Conservation (phyloP, 768 basidiomycete species). For the Boletus pseudo-olivaceus region DNA sequence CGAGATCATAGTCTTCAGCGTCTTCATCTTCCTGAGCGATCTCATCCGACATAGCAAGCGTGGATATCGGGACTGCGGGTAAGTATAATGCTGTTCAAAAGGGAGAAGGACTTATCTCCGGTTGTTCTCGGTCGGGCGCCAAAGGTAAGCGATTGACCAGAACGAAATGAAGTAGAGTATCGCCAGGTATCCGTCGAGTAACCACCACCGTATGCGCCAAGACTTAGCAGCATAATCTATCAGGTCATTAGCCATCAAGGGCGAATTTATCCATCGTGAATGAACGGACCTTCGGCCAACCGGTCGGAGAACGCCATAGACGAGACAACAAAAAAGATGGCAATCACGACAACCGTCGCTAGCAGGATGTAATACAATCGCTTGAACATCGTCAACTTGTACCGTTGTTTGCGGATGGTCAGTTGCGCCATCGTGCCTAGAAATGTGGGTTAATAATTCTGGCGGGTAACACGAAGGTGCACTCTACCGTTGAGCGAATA, state of each 20-base stretch:
- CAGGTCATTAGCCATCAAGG: neutral
- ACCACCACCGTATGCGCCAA: slow-evolving; percentile 92
- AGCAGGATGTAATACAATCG: slow-evolving; percentile 82
- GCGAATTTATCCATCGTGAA: neutral
- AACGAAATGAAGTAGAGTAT: slow-evolving; percentile 85
- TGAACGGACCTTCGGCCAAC: slow-evolving; percentile 71
- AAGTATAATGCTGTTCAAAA: slow-evolving; percentile 12
- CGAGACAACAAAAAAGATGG: slow-evolving; percentile 89
- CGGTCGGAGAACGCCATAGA: slow-evolving; percentile 89
- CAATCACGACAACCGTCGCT: slow-evolving; percentile 74
- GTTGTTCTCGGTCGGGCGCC: slow-evolving; percentile 91
- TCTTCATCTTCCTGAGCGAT: slow-evolving; percentile 92
- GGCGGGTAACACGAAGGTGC: neutral
- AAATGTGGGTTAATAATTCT: slow-evolving; percentile 8
- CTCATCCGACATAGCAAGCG: slow-evolving; percentile 95
- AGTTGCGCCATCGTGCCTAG: slow-evolving; percentile 87
- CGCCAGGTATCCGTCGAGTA: slow-evolving; percentile 92
- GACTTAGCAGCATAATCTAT: slow-evolving; percentile 88
- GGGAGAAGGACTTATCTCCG: slow-evolving; percentile 58
- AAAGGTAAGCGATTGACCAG: slow-evolving; percentile 77
- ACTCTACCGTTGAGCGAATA: slow-evolving; percentile 78
- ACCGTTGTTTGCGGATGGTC: slow-evolving; percentile 77
- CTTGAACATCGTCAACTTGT: slow-evolving; percentile 87
- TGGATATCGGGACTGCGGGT: slow-evolving; percentile 38
- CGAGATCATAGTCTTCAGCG: slow-evolving; percentile 89